Conservation (phyloP, 441 rosid genomes). For the Cnidoscolus chayamansa region DNA sequence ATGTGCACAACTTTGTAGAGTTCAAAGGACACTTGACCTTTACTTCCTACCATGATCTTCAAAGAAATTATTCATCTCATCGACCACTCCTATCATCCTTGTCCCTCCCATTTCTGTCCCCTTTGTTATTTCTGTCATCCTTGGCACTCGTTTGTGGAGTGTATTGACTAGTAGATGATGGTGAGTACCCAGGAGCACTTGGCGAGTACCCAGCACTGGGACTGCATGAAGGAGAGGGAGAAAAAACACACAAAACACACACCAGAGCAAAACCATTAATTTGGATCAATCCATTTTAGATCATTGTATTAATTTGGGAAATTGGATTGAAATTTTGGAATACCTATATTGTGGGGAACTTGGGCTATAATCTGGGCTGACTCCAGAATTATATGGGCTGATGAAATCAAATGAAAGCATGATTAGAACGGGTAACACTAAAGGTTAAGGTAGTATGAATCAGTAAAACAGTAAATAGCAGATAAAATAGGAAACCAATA, state of each 20-base stretch:
- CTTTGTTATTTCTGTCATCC: constrained; percentile 48
- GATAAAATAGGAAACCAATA: background rate
- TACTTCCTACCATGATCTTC: background rate
- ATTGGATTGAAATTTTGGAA: background rate
- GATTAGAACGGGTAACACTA: background rate
- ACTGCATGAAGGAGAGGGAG: constrained; percentile 24
- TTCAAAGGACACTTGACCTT: constrained; percentile 12
- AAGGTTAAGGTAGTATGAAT: background rate
- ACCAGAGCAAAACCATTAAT: background rate
- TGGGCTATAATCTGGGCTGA: constrained; percentile 84
- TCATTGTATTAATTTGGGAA: background rate
- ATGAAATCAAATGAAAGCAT: constrained; percentile 15
- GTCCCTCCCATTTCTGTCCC: constrained; percentile 46
- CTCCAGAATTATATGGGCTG: constrained; percentile 89
- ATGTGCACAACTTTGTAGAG: constrained; percentile 2
- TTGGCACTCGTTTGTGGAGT: constrained; percentile 70
- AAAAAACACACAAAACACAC: too few species aligned
- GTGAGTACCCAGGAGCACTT: constrained; percentile 89
- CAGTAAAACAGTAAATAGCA: background rate
- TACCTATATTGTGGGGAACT: constrained; percentile 78
- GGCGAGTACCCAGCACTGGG: constrained; percentile 97
- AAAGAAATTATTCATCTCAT: constrained; percentile 8
- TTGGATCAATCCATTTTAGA: background rate
- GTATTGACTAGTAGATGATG: constrained; percentile 89
- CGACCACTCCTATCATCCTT: constrained; percentile 23